A percentile compares a stretch with the other conserved stretches of the same genome.
Conservation (phyloP, 2,329 filamentous ascomycete genomes). For the Byssothecium circinans region DNA sequence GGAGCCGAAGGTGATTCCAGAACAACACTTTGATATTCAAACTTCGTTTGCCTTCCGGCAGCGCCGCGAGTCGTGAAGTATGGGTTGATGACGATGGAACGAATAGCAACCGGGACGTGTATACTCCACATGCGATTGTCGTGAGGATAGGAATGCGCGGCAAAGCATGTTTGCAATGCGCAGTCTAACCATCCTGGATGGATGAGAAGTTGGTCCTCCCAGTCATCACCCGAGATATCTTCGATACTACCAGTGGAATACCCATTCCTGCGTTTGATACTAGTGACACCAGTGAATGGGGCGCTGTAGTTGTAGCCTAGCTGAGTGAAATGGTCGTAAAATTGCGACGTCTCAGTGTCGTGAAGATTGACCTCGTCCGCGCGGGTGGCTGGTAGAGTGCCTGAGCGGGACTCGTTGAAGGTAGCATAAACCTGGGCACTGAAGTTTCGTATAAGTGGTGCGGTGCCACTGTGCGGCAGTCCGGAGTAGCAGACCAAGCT, state of each 20-base stretch:
- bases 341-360: too few species aligned
- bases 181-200: conserved; percentile 36
- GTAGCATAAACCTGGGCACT: too few species aligned
- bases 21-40: conserved; percentile 5
- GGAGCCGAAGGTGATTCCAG: background rate
- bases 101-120: conserved; percentile 24
- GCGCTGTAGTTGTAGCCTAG: conserved; percentile 26
- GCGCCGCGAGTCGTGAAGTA: conserved; percentile 10
- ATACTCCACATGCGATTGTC: conserved; percentile 30
- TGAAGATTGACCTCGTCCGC: too few species aligned
- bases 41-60: too few species aligned
- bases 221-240: conserved; percentile 1
- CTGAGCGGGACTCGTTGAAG: too few species aligned
- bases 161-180: conserved; percentile 34
- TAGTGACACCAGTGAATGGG: conserved; percentile 8
- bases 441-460: too few species aligned
- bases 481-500: too few species aligned
- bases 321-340: conserved; percentile 19
- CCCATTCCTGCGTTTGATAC: conserved; percentile 10
- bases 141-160: conserved; percentile 32
- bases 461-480: too few species aligned
- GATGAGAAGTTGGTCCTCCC: conserved; percentile 10
- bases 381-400: too few species aligned
- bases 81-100: conserved; percentile 23
- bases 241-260: conserved; percentile 7